Conservation (phyloP, 164 flowering plant genomes). For the Cinnamomum micranthum region DNA sequence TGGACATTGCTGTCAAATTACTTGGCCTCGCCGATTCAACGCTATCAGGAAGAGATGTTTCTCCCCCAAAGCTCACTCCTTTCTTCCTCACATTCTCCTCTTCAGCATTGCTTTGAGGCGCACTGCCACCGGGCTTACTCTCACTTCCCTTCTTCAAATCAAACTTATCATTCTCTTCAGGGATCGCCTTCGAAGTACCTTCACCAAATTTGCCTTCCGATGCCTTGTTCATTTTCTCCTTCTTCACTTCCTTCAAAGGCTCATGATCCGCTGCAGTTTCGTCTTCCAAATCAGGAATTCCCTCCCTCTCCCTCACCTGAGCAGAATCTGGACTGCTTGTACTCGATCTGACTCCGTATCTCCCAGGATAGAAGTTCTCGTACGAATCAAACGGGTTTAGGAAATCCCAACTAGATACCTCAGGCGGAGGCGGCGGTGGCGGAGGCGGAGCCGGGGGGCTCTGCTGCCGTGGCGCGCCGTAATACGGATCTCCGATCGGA, state of each 20-base stretch:
- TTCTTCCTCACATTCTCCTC: slow-evolving; percentile 42
- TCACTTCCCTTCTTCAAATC: slow-evolving; percentile 22
- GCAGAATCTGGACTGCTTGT: slow-evolving; percentile 78
- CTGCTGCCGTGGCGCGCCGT: slow-evolving; percentile 11
- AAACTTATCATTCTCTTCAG: slow-evolving; percentile 12
- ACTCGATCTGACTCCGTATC: slow-evolving; percentile 46
- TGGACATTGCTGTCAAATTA: not conserved
- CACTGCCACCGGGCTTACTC: slow-evolving; percentile 33
- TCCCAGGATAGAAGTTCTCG: slow-evolving; percentile 33
- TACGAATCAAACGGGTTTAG: slow-evolving; percentile 56
- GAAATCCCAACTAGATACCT: slow-evolving; percentile 74
- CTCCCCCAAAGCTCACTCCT: slow-evolving; percentile 15
- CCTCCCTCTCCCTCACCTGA: slow-evolving; percentile 88
- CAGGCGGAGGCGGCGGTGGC: slow-evolving; percentile 71
- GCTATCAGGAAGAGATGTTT: not conserved
- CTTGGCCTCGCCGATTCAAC: not conserved
- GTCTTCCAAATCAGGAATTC: slow-evolving; percentile 96
- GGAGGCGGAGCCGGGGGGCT: slow-evolving; percentile 28
- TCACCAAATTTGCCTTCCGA: slow-evolving; percentile 22
- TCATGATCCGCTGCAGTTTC: slow-evolving; percentile 52
- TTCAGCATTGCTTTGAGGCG: slow-evolving; percentile 26
- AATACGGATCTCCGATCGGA: slow-evolving; percentile 15
- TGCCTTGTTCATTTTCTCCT: slow-evolving; percentile 28
- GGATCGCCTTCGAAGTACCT: slow-evolving; percentile 34
- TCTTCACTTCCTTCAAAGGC: slow-evolving; percentile 15